Evolutionary conservation across 257 asterid genomes (phyloP).

Genomic region (Coffea eugenioides): DNA sequence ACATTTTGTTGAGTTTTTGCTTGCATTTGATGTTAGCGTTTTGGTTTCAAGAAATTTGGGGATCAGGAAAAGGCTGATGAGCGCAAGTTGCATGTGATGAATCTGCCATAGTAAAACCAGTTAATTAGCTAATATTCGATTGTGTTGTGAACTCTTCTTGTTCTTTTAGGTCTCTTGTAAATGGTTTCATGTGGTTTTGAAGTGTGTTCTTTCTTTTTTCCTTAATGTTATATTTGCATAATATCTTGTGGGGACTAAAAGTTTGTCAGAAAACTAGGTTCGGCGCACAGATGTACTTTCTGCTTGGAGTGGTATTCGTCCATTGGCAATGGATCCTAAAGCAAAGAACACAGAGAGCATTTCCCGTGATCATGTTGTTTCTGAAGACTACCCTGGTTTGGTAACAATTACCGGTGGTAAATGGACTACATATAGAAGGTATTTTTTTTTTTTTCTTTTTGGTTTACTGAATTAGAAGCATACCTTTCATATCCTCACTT

Average conservation of each 20-base stretch:
- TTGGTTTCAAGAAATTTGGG: not conserved
- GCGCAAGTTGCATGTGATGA: not conserved
- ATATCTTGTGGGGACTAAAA: slow-evolving; percentile 22
- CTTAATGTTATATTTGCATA: not conserved
- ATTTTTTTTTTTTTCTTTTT: slow-evolving; percentile 1
- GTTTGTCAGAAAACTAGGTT: slow-evolving; percentile 49
- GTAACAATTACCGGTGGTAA: slow-evolving; percentile 97
- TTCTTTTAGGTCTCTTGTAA: slow-evolving; percentile 3
- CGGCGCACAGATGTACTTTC: slow-evolving; percentile 88
- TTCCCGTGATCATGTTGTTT: slow-evolving; percentile 89
- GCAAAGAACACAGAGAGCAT: slow-evolving; percentile 90
- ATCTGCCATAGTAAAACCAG: not conserved
- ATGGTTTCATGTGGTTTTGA: not conserved
- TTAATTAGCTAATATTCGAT: not conserved
- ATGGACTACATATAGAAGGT: slow-evolving; percentile 99
- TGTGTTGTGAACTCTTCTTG: not conserved
- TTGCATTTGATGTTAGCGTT: not conserved
- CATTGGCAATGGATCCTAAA: slow-evolving; percentile 89
- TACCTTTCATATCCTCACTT: not conserved
- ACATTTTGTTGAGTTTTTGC: not conserved
- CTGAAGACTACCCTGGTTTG: slow-evolving; percentile 89
- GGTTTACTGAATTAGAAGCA: not conserved
- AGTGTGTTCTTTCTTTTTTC: not conserved
- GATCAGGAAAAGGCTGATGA: not conserved
- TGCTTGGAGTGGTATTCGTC: slow-evolving; percentile 99